Base-by-base conservation (phyloP, 345 rosid species). In the Psidium guajava region DNA sequence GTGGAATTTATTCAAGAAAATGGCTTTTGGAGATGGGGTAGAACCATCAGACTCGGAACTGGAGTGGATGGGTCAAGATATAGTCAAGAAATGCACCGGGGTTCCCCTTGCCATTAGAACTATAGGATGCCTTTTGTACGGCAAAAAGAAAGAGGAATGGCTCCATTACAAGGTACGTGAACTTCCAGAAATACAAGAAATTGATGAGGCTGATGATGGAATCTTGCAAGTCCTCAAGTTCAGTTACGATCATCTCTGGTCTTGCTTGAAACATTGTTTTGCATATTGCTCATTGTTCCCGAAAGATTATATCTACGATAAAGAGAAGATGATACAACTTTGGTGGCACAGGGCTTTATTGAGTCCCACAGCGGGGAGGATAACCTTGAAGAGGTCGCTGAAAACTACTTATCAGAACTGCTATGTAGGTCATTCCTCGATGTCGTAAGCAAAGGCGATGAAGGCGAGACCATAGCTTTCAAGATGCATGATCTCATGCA, bases 391-490 rank as follows among this genome's bases (percentile, higher is more conserved):
- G 59, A 56, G 59, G 11, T 25, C 0, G 15, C 27, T 0, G 1
- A 25, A 2, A 12, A 0, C 25, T 57, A 11, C 25, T 5, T 57
- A 6, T 25, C 15, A 2, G 28, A 57, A n/a, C 28, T 25, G 25
- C 28, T 57, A 0, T 0, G 1, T 25, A 6, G 64, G 64, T 57
- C 64, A 11, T 57, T 57, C 25, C 64, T 57, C 25, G 64, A 57
- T 10, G 64, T 11, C 2, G 3, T 1, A 51, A 13, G 16, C 5
- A 51, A 57, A 12, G 0, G 11, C 6, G 64, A 0, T 0, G 0
- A 57, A 25, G 1, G 8, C 11, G 0, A 57, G 28, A 6, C 11
- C 27, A 0, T 9, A 57, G 11, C 0, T n/a, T 57, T 57, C 64
- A 57, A 57, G 64, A 57, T 57, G 64, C 64, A 57, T 0, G 64